phyloP scores from a whole-genome alignment of 1,139 yeast species.

The Hemisphaericaspora xylanilytica region DNA sequence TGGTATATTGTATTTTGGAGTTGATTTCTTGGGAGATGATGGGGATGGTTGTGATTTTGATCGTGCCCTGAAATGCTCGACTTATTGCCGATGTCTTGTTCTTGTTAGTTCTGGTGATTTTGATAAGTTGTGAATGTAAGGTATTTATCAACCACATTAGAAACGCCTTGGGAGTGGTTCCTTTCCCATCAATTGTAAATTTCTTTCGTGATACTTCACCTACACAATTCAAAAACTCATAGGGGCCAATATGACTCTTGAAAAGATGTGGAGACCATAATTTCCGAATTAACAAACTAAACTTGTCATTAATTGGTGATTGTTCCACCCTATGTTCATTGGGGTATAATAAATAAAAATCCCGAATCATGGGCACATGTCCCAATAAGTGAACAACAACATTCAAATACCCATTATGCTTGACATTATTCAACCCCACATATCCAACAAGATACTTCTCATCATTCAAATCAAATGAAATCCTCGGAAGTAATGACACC shows the following conservation, averaged over 20 bases:
- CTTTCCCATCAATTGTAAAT: conserved; percentile 26
- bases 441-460: conserved; percentile 58
- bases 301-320: conserved; percentile 29
- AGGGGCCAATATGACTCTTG: conserved; percentile 64
- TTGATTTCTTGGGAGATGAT: conserved; percentile 16
- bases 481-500: conserved; percentile 19
- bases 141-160: conserved; percentile 59
- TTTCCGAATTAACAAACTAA: conserved; percentile 51
- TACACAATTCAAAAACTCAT: conserved; percentile 55
- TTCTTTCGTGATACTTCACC: conserved; percentile 40
- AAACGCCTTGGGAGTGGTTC: conserved; percentile 47
- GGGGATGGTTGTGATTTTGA: conserved; percentile 33
- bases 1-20: conserved; percentile 23
- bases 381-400: conserved; percentile 55
- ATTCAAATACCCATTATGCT: conserved; percentile 50
- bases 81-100: conserved; percentile 16
- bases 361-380: conserved; percentile 54
- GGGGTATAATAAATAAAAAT: conserved; percentile 41
- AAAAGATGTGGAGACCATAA: conserved; percentile 64
- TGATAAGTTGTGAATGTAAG: conserved; percentile 37
- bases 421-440: conserved; percentile 59
- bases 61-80: conserved; percentile 51
- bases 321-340: conserved; percentile 8
- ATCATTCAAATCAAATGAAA: conserved; percentile 40
- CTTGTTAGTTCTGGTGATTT: conserved; percentile 15